Evolutionary conservation across 2,329 filamentous ascomycete genomes (phyloP).

Genomic region (Pseudogymnoascus sp.): DNA sequence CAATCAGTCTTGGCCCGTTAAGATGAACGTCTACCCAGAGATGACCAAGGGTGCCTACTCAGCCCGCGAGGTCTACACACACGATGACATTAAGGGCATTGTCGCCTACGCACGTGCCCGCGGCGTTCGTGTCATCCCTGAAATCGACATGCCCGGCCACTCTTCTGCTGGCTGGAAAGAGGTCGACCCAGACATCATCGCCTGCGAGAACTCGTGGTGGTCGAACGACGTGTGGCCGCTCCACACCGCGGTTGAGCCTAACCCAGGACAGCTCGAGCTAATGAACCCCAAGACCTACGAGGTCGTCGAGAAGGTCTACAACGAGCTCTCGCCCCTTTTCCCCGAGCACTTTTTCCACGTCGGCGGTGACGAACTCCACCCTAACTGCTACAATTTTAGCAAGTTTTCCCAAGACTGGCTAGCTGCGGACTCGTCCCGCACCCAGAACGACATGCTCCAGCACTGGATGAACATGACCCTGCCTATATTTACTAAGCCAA

Average conservation of each 20-base stretch:
- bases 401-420: slow-evolving; percentile 45
- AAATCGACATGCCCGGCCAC: slow-evolving; percentile 74
- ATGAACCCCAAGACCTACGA: slow-evolving; percentile 64
- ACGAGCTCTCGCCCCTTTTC: slow-evolving; percentile 63
- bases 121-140: slow-evolving; percentile 62
- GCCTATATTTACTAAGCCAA: slow-evolving; percentile 52
- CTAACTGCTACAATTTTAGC: slow-evolving; percentile 50
- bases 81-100: slow-evolving; percentile 53
- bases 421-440: slow-evolving; percentile 62
- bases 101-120: slow-evolving; percentile 61
- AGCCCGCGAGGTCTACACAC: slow-evolving; percentile 55
- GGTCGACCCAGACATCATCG: slow-evolving; percentile 56
- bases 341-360: slow-evolving; percentile 73
- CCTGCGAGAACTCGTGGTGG: slow-evolving; percentile 51
- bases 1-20: slow-evolving; percentile 77
- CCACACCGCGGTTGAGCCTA: slow-evolving; percentile 54
- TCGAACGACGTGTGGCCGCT: slow-evolving; percentile 50
- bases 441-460: slow-evolving; percentile 61
- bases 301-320: slow-evolving; percentile 45
- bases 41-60: slow-evolving; percentile 69
- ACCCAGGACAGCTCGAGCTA: slow-evolving; percentile 52
- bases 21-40: slow-evolving; percentile 63
- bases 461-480: slow-evolving; percentile 57
- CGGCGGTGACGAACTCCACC: slow-evolving; percentile 67
- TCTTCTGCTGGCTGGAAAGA: slow-evolving; percentile 53